A percentile compares a stretch with the other conserved stretches of the same genome.
These are phyloP conservation scores for Apiotrichum gracile DNA, from an alignment of 1,284 basidiomycete genomes.

Conservation along the genomic window DNA sequence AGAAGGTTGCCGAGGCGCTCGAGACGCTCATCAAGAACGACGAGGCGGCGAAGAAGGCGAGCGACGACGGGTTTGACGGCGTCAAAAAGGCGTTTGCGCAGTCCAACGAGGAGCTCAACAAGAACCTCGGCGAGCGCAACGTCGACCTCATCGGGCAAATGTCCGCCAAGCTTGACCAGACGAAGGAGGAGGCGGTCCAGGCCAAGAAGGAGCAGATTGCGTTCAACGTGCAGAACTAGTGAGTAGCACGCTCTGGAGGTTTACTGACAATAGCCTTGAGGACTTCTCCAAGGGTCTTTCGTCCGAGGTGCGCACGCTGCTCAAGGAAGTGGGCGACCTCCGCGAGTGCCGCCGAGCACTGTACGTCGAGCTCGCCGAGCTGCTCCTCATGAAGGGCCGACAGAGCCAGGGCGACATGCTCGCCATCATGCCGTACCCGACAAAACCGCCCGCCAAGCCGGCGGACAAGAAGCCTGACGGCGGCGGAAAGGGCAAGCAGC, in stretches of 20 bases:
- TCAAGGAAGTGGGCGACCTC: constrained; percentile 46
- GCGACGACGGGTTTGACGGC: constrained; percentile 34
- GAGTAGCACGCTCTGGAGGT: not conserved
- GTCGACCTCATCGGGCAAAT: constrained; percentile 44
- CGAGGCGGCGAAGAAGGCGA: constrained; percentile 20
- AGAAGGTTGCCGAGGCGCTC: constrained; percentile 1
- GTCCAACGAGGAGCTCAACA: constrained; percentile 1
- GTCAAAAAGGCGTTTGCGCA: not conserved
- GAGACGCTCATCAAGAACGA: not conserved
- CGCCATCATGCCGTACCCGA: constrained; percentile 44
- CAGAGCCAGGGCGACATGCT: constrained; percentile 45
- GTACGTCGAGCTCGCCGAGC: constrained; percentile 44
- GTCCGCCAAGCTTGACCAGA: constrained; percentile 43
- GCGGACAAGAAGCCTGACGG: constrained; percentile 14
- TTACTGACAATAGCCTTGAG: constrained; percentile 29
- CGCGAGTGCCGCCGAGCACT: constrained; percentile 43
- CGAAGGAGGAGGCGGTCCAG: constrained; percentile 35
- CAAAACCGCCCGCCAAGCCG: constrained; percentile 30
- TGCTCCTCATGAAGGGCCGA: constrained; percentile 45
- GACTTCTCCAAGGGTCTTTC: constrained; percentile 45
- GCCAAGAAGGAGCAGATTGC: constrained; percentile 45
- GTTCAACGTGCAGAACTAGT: constrained; percentile 40
- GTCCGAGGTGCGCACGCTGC: constrained; percentile 40
- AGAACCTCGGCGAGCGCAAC: constrained; percentile 35
- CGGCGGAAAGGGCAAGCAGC: constrained; percentile 5